A percentile compares a stretch with the other conserved stretches of the same genome.
Conservation (phyloP, 2,329 filamentous ascomycete species). For the Lojkania enalia region DNA sequence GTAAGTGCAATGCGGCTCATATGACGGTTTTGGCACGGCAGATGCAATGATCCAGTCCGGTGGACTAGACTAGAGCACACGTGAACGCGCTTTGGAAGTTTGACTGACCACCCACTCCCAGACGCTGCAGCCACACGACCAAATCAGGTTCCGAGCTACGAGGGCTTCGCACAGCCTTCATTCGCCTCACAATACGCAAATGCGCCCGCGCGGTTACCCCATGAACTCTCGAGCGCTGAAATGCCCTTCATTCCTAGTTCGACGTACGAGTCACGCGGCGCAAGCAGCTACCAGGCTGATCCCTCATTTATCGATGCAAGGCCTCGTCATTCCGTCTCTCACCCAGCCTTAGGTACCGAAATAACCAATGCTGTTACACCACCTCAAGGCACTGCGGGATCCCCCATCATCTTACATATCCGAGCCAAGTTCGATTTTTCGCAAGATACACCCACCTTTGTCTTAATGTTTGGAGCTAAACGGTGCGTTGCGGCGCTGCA, state of each 20-base stretch:
- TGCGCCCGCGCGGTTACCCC: conserved; percentile 54
- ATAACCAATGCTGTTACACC: conserved; percentile 69
- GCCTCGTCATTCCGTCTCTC: conserved; percentile 56
- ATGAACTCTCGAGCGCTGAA: conserved; percentile 51
- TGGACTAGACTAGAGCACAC: conserved; percentile 41
- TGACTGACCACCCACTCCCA: conserved; percentile 54
- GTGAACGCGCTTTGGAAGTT: conserved; percentile 39
- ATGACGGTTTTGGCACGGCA: conserved; percentile 39
- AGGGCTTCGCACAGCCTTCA: conserved; percentile 53
- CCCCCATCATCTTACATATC: conserved; percentile 73
- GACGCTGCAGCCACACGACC: conserved; percentile 64
- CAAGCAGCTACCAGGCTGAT: conserved; percentile 48
- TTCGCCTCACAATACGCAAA: conserved; percentile 55
- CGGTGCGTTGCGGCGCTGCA: conserved; percentile 69
- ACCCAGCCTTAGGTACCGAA: conserved; percentile 55
- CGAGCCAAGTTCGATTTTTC: conserved; percentile 74
- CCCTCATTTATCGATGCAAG: conserved; percentile 61
- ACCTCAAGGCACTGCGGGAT: conserved; percentile 67
- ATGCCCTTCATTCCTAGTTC: conserved; percentile 52
- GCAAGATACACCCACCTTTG: conserved; percentile 57
- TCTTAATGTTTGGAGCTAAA: conserved; percentile 80
- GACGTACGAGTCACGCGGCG: conserved; percentile 53
- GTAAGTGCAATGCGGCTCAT: conserved; percentile 62
- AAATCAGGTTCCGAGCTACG: conserved; percentile 59
- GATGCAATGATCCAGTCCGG: conserved; percentile 43